Conservation (phyloP, 78 protist genomes). For the Dictyostelium purpureum region DNA sequence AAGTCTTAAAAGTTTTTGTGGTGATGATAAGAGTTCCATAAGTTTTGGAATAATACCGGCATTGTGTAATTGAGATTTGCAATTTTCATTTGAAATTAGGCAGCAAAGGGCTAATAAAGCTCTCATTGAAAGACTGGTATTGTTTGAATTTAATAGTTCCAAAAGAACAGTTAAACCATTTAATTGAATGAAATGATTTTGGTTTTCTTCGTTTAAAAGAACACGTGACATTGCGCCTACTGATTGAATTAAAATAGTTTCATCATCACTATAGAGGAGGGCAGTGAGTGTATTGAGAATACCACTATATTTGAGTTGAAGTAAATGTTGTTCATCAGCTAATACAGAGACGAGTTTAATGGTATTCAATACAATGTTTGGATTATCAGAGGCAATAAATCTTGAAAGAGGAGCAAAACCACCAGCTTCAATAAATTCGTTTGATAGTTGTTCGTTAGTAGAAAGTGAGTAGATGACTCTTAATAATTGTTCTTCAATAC, state of each 20-base stretch:
- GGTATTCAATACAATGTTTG: not conserved
- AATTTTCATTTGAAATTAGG: constrained; percentile 33
- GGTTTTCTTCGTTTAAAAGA: constrained; percentile 15
- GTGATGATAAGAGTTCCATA: constrained; percentile 2
- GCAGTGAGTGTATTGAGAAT: constrained; percentile 1
- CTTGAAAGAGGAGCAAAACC: constrained; percentile 25
- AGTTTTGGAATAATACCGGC: constrained; percentile 43
- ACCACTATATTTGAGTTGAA: constrained; percentile 9
- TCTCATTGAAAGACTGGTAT: constrained; percentile 35
- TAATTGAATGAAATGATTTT: constrained; percentile 9
- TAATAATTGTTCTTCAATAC: constrained; percentile 9
- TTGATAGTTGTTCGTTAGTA: constrained; percentile 27
- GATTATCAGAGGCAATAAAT: not conserved
- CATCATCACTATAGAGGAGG: not conserved
- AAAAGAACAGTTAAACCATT: constrained; percentile 24
- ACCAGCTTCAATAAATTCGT: constrained; percentile 11
- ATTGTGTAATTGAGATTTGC: constrained; percentile 31
- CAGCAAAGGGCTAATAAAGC: constrained; percentile 58
- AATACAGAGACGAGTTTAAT: constrained; percentile 32
- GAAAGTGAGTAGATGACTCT: constrained; percentile 10
- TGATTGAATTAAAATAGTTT: constrained; percentile 18
- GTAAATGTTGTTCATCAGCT: constrained; percentile 64
- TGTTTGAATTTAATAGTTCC: not conserved
- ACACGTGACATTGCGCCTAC: constrained; percentile 70
- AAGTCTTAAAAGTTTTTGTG: constrained; percentile 34